A percentile compares a stretch with the other conserved stretches of the same genome.
These are phyloP conservation scores for Solanum sitiens DNA, from an alignment of 257 asterid species.

Conservation along the genomic window DNA sequence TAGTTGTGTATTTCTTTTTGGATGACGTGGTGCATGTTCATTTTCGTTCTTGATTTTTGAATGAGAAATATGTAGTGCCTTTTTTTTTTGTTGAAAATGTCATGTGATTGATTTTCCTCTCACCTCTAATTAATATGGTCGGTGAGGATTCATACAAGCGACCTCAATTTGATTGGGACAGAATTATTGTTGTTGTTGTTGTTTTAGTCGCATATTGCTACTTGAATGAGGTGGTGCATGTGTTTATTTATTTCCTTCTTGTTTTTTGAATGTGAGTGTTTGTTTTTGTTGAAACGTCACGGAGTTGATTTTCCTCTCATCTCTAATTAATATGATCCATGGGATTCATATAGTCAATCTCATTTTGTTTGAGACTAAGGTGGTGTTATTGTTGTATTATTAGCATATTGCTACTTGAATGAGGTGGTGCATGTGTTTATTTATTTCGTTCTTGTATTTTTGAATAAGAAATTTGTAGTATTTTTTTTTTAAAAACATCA, in stretches of 20 bases:
- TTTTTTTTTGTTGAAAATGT: too few species aligned
- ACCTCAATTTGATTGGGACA: neutral
- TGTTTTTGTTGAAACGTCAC: slow-evolving; percentile 56
- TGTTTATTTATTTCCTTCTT: neutral
- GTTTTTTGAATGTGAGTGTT: neutral
- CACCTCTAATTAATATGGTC: neutral
- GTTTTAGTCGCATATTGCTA: neutral
- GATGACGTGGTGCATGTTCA: too few species aligned
- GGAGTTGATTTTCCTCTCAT: slow-evolving; percentile 80
- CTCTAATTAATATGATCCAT: neutral
- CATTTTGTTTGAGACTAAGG: neutral
- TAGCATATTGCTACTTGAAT: neutral
- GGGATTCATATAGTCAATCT: neutral
- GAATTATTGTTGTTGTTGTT: too few species aligned
- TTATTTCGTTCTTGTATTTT: neutral
- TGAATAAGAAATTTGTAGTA: neutral
- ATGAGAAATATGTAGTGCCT: too few species aligned
- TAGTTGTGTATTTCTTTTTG: too few species aligned
- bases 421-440: neutral
- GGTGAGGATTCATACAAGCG: neutral
- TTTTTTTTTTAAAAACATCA: slow-evolving; percentile 55
- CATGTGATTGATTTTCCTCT: slow-evolving; percentile 33
- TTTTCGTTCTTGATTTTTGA: too few species aligned
- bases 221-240: neutral
- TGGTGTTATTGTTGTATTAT: too few species aligned